Evolutionary conservation across 345 rosid species (phyloP).

Genomic region (Boechera stricta): DNA sequence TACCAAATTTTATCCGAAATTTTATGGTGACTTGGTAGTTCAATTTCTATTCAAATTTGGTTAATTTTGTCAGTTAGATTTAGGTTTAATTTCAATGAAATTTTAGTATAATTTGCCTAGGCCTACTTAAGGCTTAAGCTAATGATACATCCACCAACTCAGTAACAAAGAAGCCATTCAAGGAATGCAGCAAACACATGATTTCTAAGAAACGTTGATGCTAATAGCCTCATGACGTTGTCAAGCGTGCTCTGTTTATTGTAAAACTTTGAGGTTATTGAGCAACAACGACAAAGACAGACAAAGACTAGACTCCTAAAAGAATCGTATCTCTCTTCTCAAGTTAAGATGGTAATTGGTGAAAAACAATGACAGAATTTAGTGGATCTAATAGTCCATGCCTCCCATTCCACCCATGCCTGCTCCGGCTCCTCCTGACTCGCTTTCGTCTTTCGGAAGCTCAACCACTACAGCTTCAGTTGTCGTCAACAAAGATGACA

Average conservation of each 20-base stretch:
- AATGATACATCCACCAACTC: too few species aligned
- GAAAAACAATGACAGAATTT: neutral
- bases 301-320: neutral
- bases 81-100: too few species aligned
- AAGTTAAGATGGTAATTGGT: slow-evolving; percentile 4
- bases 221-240: neutral
- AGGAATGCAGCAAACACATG: too few species aligned
- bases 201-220: neutral
- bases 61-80: too few species aligned
- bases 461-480: slow-evolving; percentile 6
- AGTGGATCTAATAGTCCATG: slow-evolving; percentile 8
- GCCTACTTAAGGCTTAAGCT: too few species aligned
- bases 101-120: too few species aligned
- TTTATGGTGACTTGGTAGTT: too few species aligned
- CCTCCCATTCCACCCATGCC: slow-evolving; percentile 15
- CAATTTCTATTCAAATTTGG: too few species aligned
- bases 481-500: slow-evolving; percentile 3
- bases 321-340: neutral
- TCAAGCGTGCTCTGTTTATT: slow-evolving; percentile 2
- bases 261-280: neutral
- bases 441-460: neutral
- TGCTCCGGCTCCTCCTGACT: slow-evolving; percentile 1
- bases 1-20: too few species aligned
- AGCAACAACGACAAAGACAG: neutral
- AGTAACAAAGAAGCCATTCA: too few species aligned